Percentiles rank a stretch among this genome's conserved stretches.
Conservation (phyloP, 2,329 filamentous ascomycete species). For the Alternaria sp. region DNA sequence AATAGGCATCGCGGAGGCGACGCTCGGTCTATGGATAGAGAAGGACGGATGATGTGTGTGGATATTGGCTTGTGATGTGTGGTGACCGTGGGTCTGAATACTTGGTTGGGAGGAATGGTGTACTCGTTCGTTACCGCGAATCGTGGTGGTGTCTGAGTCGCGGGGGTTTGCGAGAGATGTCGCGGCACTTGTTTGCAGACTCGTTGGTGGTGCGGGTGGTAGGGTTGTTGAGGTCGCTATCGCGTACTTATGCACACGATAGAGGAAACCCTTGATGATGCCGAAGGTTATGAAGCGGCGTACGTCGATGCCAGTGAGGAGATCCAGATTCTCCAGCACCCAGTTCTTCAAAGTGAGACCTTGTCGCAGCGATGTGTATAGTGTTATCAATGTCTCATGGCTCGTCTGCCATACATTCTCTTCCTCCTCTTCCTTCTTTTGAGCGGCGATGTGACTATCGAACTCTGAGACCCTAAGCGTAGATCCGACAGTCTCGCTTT, state of each 20-base stretch:
- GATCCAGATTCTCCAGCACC: conserved; percentile 75
- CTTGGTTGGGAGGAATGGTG: conserved; percentile 8
- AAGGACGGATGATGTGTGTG: conserved; percentile 23
- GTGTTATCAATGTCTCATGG: conserved; percentile 67
- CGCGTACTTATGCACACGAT: conserved; percentile 90
- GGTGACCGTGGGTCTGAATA: conserved; percentile 2
- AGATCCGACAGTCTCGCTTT: conserved; percentile 21
- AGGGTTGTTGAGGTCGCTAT: conserved; percentile 56
- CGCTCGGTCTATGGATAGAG: conserved; percentile 26
- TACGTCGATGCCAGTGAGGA: conserved; percentile 81
- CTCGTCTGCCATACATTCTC: conserved; percentile 26
- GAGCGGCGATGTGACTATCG: conserved; percentile 11
- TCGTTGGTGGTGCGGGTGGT: conserved; percentile 36
- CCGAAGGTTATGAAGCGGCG: conserved; percentile 94
- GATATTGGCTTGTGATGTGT: conserved; percentile 10
- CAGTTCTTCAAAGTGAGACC: conserved; percentile 87
- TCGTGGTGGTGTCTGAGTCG: conserved; percentile 28
- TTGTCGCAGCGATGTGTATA: conserved; percentile 85
- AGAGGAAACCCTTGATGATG: conserved; percentile 92
- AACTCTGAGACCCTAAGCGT: conserved; percentile 22
- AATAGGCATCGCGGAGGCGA: conserved; percentile 18
- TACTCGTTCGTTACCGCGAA: conserved; percentile 19
- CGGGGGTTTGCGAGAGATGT: conserved; percentile 21
- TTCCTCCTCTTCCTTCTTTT: conserved; percentile 8
- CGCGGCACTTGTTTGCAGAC: conserved; percentile 28